phyloP scores from a whole-genome alignment of 164 flowering plant species.

The Macadamia tetraphylla region DNA sequence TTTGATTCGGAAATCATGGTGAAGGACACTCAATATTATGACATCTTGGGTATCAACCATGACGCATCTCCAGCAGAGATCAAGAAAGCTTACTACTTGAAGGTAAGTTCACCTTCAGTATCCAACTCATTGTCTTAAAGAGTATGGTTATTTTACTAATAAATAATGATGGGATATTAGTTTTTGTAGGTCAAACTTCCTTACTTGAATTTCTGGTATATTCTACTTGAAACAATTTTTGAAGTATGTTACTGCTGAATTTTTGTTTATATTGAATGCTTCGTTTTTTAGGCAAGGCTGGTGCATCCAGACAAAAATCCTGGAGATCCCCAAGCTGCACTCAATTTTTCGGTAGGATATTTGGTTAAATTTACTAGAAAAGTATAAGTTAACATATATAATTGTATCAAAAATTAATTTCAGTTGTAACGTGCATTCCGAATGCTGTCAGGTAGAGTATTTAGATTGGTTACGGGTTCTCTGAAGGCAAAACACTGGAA shows the following conservation, averaged over 20 bases:
- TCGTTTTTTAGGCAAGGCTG: constrained; percentile 62
- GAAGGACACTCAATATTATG: constrained; percentile 75
- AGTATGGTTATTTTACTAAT: too few species aligned
- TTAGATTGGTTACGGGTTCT: neutral
- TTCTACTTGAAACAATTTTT: too few species aligned
- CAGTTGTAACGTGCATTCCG: neutral
- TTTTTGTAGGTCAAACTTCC: too few species aligned
- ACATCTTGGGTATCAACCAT: constrained; percentile 59
- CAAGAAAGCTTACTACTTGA: constrained; percentile 84
- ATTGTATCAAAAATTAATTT: too few species aligned
- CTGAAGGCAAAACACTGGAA: neutral
- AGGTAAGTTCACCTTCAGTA: constrained; percentile 33
- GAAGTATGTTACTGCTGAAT: too few species aligned
- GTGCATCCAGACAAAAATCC: constrained; percentile 96
- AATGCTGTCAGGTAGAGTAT: neutral
- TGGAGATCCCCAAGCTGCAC: constrained; percentile 82
- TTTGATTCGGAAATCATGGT: constrained; percentile 39
- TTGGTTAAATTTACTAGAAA: neutral
- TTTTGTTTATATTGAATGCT: too few species aligned
- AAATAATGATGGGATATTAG: too few species aligned
- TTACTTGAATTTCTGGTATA: too few species aligned
- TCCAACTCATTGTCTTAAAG: too few species aligned
- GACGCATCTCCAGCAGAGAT: constrained; percentile 74
- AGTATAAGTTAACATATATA: too few species aligned
- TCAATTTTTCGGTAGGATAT: constrained; percentile 62